These are phyloP conservation scores for Trichosphaerium sp. DNA, from an alignment of 78 protist genomes.

Conservation along the genomic window DNA sequence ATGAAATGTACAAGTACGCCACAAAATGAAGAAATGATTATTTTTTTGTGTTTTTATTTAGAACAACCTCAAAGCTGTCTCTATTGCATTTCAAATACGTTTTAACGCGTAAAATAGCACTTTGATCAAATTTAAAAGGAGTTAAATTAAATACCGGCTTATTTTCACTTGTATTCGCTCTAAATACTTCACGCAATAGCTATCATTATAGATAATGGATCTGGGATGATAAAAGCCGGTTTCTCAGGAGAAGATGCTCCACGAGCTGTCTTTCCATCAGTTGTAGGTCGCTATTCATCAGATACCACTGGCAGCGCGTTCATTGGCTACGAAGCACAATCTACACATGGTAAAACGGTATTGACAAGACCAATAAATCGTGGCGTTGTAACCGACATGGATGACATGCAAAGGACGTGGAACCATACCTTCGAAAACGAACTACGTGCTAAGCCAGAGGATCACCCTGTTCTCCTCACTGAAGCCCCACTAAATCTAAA, in stretches of 20 bases:
- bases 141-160: no score
- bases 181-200: no score
- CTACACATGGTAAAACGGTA: no score
- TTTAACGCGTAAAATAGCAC: no score
- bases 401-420: background rate
- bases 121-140: no score
- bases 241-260: conserved; percentile 39
- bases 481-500: conserved; percentile 37
- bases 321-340: background rate
- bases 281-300: background rate
- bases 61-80: no score
- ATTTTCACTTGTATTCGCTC: no score
- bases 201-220: conserved; percentile 25
- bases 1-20: no score
- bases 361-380: conserved; percentile 31
- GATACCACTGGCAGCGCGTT: background rate
- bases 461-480: conserved; percentile 27
- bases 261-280: background rate
- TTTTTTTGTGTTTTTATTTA: no score
- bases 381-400: conserved; percentile 35
- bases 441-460: conserved; percentile 10
- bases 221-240: conserved; percentile 34
- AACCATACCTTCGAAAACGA: background rate
- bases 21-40: no score
- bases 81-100: no score